These are phyloP conservation scores for Annulohypoxylon truncatum DNA, from an alignment of 2,329 filamentous ascomycete species.

Conservation along the genomic window DNA sequence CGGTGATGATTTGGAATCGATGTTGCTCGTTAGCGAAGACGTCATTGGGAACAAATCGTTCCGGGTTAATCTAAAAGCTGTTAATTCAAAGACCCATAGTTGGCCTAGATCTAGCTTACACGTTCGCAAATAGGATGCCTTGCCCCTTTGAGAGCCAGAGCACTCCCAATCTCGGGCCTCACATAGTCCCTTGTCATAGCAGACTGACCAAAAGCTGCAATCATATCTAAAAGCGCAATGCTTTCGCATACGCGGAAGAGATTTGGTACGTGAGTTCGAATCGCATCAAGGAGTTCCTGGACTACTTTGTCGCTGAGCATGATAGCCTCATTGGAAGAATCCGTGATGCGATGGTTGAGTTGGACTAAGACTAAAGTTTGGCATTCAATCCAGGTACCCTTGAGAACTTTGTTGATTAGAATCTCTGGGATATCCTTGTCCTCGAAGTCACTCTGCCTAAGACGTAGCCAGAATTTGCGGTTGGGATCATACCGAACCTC, in stretches of 20 bases:
- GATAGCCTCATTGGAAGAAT: constrained; percentile 86
- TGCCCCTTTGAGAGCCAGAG: constrained; percentile 77
- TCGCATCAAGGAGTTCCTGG: constrained; percentile 74
- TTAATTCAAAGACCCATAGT: constrained; percentile 12
- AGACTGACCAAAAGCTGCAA: constrained; percentile 79
- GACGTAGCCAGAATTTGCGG: constrained; percentile 82
- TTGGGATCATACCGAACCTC: constrained; percentile 80
- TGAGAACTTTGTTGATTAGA: constrained; percentile 81
- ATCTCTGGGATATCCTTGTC: constrained; percentile 69
- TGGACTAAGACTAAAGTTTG: constrained; percentile 88
- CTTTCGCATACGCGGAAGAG: constrained; percentile 89
- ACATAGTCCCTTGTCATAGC: constrained; percentile 71
- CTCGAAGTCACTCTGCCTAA: constrained; percentile 72
- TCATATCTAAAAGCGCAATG: constrained; percentile 88
- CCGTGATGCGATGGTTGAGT: constrained; percentile 78
- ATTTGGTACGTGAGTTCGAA: constrained; percentile 76
- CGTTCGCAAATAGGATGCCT: constrained; percentile 85
- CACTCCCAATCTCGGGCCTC: constrained; percentile 74
- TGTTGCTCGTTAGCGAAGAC: constrained; percentile 84
- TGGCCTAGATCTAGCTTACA: constrained; percentile 46
- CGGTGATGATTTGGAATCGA: constrained; percentile 92
- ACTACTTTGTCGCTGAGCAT: constrained; percentile 83
- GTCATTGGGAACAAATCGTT: constrained; percentile 86
- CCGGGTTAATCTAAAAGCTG: constrained; percentile 64
- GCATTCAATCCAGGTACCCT: constrained; percentile 83